These are phyloP conservation scores for Ceratocystis harringtonii DNA, from an alignment of 2,329 filamentous ascomycete genomes.

Conservation along the genomic window DNA sequence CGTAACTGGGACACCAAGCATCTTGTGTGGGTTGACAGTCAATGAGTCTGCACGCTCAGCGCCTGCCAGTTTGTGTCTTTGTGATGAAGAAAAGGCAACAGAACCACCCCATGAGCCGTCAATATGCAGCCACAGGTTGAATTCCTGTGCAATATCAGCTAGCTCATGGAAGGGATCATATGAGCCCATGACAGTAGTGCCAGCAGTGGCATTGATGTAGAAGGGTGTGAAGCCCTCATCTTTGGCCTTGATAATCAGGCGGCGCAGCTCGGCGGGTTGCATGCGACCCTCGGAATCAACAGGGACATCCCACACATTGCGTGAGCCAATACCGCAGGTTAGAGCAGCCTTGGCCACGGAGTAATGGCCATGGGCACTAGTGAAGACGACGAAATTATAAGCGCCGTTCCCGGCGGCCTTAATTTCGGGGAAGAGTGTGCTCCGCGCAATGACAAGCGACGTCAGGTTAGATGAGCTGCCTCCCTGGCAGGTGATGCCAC, in stretches of 20 bases:
- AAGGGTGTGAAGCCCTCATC: conserved; percentile 63
- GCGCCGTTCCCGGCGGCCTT: conserved; percentile 56
- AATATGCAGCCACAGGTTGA: conserved; percentile 80
- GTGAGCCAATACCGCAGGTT: conserved; percentile 67
- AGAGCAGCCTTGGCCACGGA: conserved; percentile 90
- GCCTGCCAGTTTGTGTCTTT: conserved; percentile 51
- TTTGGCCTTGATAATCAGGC: conserved; percentile 46
- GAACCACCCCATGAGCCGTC: conserved; percentile 85
- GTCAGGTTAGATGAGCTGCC: conserved; percentile 75
- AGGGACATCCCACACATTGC: conserved; percentile 56
- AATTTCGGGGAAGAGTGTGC: conserved; percentile 65
- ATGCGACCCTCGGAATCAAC: conserved; percentile 62
- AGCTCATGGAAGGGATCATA: conserved; percentile 69
- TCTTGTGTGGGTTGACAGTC: conserved; percentile 91
- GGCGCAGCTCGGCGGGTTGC: conserved; percentile 48
- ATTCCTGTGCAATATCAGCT: conserved; percentile 50
- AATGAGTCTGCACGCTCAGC: conserved; percentile 63
- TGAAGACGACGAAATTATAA: conserved; percentile 66
- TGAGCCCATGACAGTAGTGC: conserved; percentile 81
- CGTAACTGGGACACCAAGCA: conserved; percentile 81
- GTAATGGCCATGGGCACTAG: conserved; percentile 82
- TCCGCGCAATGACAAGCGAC: conserved; percentile 74
- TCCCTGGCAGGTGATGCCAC: conserved; percentile 67
- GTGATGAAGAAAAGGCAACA: conserved; percentile 58
- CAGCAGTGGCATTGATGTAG: conserved; percentile 90